A percentile compares a stretch with the other conserved stretches of the same genome.
Evolutionary conservation across 495 filamentous ascomycete genomes (phyloP).

Genomic region (Podospora sp.): DNA sequence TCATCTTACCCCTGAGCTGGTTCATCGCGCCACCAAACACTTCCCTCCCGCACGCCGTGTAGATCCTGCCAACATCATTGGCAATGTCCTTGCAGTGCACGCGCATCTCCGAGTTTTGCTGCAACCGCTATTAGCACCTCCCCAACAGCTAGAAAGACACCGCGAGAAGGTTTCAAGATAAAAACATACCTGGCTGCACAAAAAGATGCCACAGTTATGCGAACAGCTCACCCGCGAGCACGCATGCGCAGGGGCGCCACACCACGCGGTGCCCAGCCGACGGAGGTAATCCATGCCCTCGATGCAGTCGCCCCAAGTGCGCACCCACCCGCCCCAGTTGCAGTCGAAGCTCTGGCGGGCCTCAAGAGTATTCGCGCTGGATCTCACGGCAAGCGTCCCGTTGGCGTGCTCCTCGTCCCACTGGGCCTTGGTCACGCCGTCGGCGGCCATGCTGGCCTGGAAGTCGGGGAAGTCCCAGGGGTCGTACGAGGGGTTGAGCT

Average conservation of each 20-base stretch:
- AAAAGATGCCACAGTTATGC: neutral
- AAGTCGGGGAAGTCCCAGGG: neutral
- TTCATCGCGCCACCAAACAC: no score
- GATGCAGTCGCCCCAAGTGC: neutral
- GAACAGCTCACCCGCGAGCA: neutral
- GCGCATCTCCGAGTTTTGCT: no score
- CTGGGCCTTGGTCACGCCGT: neutral
- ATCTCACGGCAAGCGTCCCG: neutral
- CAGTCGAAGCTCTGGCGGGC: neutral
- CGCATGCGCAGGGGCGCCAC: neutral
- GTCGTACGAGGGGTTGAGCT: conserved; percentile 6
- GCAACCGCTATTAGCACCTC: no score
- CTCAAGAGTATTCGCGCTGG: neutral
- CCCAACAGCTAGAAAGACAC: no score
- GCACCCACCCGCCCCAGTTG: neutral
- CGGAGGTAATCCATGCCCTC: neutral
- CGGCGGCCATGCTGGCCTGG: neutral
- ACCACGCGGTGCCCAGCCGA: neutral
- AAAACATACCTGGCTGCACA: no score
- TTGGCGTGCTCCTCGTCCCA: neutral
- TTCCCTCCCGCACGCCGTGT: no score
- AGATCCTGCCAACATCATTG: no score
- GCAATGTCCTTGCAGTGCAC: no score
- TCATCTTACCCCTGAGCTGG: no score
- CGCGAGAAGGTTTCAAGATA: no score